These are phyloP conservation scores for Pleurotus citrinopileatus DNA, from an alignment of 768 basidiomycete species.

Conservation along the genomic window DNA sequence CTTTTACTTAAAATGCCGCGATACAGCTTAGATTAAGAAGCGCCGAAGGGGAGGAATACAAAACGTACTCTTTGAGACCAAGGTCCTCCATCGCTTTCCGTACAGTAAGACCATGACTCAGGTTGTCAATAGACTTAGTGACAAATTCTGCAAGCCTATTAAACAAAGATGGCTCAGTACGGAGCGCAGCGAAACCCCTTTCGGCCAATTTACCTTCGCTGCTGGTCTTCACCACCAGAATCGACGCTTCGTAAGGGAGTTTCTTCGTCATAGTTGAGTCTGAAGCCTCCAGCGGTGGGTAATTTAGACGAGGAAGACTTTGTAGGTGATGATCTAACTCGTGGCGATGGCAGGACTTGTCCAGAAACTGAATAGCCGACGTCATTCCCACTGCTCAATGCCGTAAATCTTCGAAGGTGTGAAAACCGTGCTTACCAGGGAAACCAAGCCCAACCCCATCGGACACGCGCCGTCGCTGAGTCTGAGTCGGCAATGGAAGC, in stretches of 20 bases:
- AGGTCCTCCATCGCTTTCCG: slow-evolving; percentile 50
- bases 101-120: slow-evolving; percentile 50
- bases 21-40: not conserved
- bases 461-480: not conserved
- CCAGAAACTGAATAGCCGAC: slow-evolving; percentile 3
- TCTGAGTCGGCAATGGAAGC: not conserved
- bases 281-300: slow-evolving; percentile 31
- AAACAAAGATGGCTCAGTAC: slow-evolving; percentile 1
- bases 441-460: not conserved
- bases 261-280: slow-evolving; percentile 47
- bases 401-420: not conserved
- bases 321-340: not conserved
- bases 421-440: not conserved
- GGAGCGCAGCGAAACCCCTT: not conserved
- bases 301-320: not conserved
- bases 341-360: not conserved
- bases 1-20: slow-evolving; percentile 31
- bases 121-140: slow-evolving; percentile 54
- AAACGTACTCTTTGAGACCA: slow-evolving; percentile 44
- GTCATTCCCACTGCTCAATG: not conserved
- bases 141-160: slow-evolving; percentile 62
- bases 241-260: slow-evolving; percentile 50
- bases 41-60: no score
- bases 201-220: slow-evolving; percentile 40
- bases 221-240: slow-evolving; percentile 57